Base-by-base conservation (phyloP, 208 protist genomes). In the Wallacemonas rigidus region DNA sequence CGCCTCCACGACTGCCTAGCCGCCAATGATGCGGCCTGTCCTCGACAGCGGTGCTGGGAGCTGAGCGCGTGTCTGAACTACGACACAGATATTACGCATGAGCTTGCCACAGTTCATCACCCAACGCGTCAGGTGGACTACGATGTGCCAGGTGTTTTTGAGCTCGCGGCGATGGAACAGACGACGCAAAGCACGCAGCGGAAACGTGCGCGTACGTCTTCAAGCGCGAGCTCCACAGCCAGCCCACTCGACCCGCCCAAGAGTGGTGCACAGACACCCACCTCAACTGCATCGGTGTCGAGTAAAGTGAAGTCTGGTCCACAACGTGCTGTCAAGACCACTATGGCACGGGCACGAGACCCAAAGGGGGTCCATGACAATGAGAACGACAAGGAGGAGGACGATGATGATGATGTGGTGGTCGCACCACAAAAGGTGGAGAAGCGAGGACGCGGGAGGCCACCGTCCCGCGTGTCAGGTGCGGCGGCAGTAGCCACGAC, bases 31-130 rank as follows among this genome's bases (percentile, higher is more conserved):
- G 60, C 69, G 39, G 71, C 75, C 50, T 84, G 83, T 58, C 74
- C 79, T 44, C 83, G 83, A 43, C 82, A 88, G 69, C 76, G 75
- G 74, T 65, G 68, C 74, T 88, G 75, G 76, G 62, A 79, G 71
- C 67, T 80, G 63, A 74, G 82, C 12, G 61, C 65, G 51, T 67
- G 69, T 36, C 62, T 86, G 17, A 12, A 67, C 67, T 80, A 83
- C 69, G 73, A 55, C 2, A 3, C 74, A 0, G 81, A 82, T 65
- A 69, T 86, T 50, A 50, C 74, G 39, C 67, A 75, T 3, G 81
- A 82, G 75, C 56, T 86, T n/a, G 61, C 71, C 53, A 77, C 71
- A 3, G 58, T 76, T 14, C 63, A 86, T 44, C 74, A 81, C 54
- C 81, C 77, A 2, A 83, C 77, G 8, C 62, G 50, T 17, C 45